Conservation (phyloP, 306 rosid genomes). For the Morella rubra region DNA sequence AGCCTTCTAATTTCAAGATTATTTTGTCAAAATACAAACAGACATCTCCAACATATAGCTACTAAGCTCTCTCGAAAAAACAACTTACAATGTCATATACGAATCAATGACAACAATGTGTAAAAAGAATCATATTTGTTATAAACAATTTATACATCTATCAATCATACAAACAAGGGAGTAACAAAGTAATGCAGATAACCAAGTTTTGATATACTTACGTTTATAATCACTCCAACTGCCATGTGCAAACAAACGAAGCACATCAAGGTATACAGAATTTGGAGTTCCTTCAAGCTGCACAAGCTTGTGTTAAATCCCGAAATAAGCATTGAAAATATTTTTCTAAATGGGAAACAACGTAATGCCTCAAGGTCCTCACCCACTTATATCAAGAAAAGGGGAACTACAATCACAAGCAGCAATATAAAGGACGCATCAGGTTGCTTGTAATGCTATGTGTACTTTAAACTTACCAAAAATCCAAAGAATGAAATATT, state of each 20-base stretch:
- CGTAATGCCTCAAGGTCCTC: neutral
- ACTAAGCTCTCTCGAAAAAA: neutral
- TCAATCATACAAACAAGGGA: neutral
- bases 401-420: neutral
- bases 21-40: neutral
- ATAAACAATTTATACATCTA: neutral
- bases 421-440: neutral
- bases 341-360: neutral
- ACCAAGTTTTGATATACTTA: conserved; percentile 35
- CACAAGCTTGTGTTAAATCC: conserved; percentile 21
- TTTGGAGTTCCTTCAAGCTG: conserved; percentile 77
- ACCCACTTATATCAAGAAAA: conserved; percentile 14
- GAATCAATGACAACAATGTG: neutral
- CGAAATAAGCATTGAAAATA: neutral
- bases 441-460: no score
- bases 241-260: conserved; percentile 86
- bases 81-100: neutral
- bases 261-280: conserved; percentile 65
- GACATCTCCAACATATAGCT: neutral
- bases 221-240: conserved; percentile 93
- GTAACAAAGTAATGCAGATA: neutral
- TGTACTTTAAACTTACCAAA: no score
- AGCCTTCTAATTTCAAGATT: neutral
- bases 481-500: no score
- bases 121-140: neutral